Percentiles rank a stretch among this genome's conserved stretches.
phyloP scores from a whole-genome alignment of 2,329 filamentous ascomycete genomes.

The Coleophoma crateriformis region DNA sequence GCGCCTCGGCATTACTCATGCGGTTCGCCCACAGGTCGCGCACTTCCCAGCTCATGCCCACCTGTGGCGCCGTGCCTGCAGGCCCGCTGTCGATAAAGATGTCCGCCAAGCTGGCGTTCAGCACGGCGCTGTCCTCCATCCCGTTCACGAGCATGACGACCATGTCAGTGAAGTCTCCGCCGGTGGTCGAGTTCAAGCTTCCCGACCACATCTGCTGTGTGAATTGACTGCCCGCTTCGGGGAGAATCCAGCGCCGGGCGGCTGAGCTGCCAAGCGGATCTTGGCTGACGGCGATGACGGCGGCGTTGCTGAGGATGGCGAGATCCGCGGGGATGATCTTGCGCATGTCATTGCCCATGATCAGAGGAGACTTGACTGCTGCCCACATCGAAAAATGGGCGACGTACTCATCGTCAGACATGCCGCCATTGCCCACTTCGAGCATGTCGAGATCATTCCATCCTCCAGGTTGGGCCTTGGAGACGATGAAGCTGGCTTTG shows the following conservation, averaged over 20 bases:
- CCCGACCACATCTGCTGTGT: constrained; percentile 46
- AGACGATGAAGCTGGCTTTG: constrained; percentile 22
- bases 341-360: constrained; percentile 25
- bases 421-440: constrained; percentile 30
- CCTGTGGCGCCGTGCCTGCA: constrained; percentile 33
- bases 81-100: constrained; percentile 44
- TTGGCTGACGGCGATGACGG: constrained; percentile 38
- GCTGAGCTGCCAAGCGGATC: constrained; percentile 32
- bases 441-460: constrained; percentile 29
- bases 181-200: constrained; percentile 30
- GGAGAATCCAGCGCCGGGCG: constrained; percentile 37
- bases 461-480: constrained; percentile 22
- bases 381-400: constrained; percentile 26
- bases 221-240: constrained; percentile 32
- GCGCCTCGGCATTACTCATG: constrained; percentile 41
- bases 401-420: constrained; percentile 30
- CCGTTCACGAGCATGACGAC: constrained; percentile 45
- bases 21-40: constrained; percentile 50
- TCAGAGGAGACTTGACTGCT: constrained; percentile 20
- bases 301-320: constrained; percentile 33
- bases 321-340: constrained; percentile 27
- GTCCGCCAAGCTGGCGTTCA: constrained; percentile 45
- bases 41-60: constrained; percentile 41
- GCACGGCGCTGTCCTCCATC: constrained; percentile 31
- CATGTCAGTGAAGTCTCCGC: constrained; percentile 35